Conservation (phyloP, 108 stramenopile species). For the Stephanodiscus minutulus region DNA sequence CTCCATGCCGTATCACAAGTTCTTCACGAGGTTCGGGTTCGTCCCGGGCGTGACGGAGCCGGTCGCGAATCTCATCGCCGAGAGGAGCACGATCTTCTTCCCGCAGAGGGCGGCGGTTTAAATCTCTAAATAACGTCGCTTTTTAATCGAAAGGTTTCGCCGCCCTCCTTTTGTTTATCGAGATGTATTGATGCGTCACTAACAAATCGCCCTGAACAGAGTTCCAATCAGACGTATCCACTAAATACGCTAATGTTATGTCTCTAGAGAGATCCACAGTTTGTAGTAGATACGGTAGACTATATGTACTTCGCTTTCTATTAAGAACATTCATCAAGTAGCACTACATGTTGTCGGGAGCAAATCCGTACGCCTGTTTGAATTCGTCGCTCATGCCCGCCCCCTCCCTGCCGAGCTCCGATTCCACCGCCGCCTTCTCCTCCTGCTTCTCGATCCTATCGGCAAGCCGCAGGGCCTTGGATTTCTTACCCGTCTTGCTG, state of each 20-base stretch:
- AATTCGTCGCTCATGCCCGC: constrained; percentile 71
- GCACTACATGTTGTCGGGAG: constrained; percentile 29
- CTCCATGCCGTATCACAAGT: constrained; percentile 73
- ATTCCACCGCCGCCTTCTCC: constrained; percentile 76
- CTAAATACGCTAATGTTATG: too few species aligned
- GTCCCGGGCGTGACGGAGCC: constrained; percentile 67
- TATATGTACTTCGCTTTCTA: not conserved
- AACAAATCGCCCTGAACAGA: not conserved
- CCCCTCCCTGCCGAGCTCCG: constrained; percentile 72
- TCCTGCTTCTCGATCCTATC: constrained; percentile 73
- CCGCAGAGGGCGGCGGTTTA: constrained; percentile 57
- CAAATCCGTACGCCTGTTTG: constrained; percentile 77
- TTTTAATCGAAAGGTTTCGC: not conserved
- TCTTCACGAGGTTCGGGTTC: constrained; percentile 78
- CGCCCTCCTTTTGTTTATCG: too few species aligned
- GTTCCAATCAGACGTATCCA: not conserved
- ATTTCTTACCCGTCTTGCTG: constrained; percentile 78
- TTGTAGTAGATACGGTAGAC: too few species aligned
- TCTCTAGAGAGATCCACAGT: too few species aligned
- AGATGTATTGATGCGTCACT: too few species aligned
- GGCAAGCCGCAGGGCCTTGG: constrained; percentile 85
- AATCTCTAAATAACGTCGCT: not conserved
- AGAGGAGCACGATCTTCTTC: constrained; percentile 72
- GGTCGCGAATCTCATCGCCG: constrained; percentile 58
- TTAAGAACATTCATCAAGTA: not conserved